Evolutionary conservation across 192 early-diverging fungal genomes (phyloP).

Genomic region (Funneliformis mosseae): DNA sequence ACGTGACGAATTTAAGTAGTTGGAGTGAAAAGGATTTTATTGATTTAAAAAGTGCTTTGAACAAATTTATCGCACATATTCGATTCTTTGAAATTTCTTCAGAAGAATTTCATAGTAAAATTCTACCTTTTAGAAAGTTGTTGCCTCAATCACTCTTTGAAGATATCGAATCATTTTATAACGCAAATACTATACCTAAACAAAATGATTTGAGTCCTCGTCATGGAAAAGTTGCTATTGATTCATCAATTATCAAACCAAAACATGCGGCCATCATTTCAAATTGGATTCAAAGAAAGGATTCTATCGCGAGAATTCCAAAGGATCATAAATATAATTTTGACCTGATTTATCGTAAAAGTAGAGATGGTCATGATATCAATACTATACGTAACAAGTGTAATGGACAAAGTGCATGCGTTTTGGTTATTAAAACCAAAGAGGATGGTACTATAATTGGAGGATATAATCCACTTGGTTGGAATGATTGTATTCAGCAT

Average conservation of each 20-base stretch:
- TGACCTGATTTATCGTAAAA: neutral
- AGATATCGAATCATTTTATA: neutral
- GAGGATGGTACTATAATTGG: neutral
- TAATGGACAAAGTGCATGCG: too few relatives aligned
- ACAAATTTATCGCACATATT: neutral
- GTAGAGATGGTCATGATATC: too few relatives aligned
- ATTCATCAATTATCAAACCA: too few relatives aligned
- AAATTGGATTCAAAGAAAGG: neutral
- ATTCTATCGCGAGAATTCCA: neutral
- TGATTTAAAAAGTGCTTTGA: neutral
- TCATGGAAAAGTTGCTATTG: too few relatives aligned
- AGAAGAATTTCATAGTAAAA: neutral
- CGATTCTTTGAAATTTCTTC: constrained; percentile 22
- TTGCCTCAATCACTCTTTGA: neutral
- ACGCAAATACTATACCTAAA: too few relatives aligned
- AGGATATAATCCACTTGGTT: neutral
- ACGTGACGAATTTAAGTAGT: neutral
- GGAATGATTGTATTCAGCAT: too few relatives aligned
- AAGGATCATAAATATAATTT: neutral
- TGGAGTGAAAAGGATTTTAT: neutral
- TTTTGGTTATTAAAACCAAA: neutral
- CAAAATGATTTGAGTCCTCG: too few relatives aligned
- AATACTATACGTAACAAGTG: too few relatives aligned
- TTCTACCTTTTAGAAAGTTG: neutral
- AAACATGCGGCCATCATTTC: neutral